phyloP scores from a whole-genome alignment of 257 asterid species.

The Solanum pinnatisectum region DNA sequence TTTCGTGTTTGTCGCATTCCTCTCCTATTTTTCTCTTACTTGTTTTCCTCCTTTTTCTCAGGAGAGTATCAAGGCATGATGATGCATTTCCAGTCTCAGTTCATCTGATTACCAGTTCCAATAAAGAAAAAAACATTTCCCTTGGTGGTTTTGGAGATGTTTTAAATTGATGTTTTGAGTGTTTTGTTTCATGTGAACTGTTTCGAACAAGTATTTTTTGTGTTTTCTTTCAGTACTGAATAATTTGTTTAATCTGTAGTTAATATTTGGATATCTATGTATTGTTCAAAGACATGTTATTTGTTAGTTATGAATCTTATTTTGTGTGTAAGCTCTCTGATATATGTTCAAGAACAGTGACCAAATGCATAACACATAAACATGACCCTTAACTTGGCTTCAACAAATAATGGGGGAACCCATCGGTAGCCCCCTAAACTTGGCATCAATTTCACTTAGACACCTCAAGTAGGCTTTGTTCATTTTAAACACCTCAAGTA shows the following conservation, averaged over 20 bases:
- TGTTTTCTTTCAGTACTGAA: too few relatives aligned
- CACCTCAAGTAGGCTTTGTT: too few relatives aligned
- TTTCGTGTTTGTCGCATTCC: neutral
- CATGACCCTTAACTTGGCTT: too few relatives aligned
- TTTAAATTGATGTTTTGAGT: neutral
- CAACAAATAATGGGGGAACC: too few relatives aligned
- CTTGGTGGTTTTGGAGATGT: too few relatives aligned
- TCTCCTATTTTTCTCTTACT: neutral
- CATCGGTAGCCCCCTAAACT: too few relatives aligned
- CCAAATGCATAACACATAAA: too few relatives aligned
- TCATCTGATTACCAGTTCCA: neutral
- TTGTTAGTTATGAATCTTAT: neutral
- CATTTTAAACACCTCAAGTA: too few relatives aligned
- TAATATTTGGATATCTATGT: neutral
- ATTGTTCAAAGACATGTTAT: neutral
- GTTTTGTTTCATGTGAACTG: neutral
- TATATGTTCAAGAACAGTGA: too few relatives aligned
- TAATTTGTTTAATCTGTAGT: neutral
- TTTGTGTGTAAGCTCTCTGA: too few relatives aligned
- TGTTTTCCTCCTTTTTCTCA: neutral
- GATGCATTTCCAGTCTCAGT: neutral
- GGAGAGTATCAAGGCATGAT: neutral
- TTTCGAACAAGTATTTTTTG: too few relatives aligned
- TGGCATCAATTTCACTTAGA: too few relatives aligned
- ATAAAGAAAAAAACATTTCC: neutral